These are phyloP conservation scores for Nasturtium officinale DNA, from an alignment of 345 rosid genomes.

Conservation along the genomic window DNA sequence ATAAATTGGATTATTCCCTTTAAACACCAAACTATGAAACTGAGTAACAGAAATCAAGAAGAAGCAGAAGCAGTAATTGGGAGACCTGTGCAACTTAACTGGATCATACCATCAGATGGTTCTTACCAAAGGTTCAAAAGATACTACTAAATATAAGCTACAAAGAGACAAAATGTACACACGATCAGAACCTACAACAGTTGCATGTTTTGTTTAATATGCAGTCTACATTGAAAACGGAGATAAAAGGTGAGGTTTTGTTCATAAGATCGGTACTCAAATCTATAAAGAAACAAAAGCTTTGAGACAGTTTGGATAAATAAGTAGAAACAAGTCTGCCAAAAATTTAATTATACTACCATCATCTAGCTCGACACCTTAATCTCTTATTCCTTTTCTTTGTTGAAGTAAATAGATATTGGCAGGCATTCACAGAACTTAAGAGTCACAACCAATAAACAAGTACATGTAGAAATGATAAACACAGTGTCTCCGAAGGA, in stretches of 20 bases:
- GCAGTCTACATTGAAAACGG: background rate
- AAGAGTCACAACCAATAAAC: background rate
- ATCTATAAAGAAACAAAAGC: background rate
- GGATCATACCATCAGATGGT: conserved; percentile 4
- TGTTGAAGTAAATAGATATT: background rate
- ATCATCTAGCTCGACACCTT: background rate
- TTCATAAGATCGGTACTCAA: no score
- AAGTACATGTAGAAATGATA: background rate
- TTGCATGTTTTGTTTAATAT: background rate
- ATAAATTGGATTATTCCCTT: background rate
- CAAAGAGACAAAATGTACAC: background rate
- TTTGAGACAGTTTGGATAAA: background rate
- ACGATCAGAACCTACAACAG: background rate
- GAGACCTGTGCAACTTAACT: background rate
- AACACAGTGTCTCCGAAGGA: background rate
- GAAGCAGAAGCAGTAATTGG: background rate
- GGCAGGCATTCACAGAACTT: background rate
- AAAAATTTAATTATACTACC: background rate
- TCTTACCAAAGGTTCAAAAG: conserved; percentile 3
- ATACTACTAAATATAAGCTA: background rate
- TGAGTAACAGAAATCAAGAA: background rate
- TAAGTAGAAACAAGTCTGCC: background rate
- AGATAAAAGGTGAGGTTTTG: background rate
- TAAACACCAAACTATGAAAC: background rate
- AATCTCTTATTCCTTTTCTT: background rate